Conservation (phyloP, 192 early-diverging fungal species). For the Coemansia sp. region DNA sequence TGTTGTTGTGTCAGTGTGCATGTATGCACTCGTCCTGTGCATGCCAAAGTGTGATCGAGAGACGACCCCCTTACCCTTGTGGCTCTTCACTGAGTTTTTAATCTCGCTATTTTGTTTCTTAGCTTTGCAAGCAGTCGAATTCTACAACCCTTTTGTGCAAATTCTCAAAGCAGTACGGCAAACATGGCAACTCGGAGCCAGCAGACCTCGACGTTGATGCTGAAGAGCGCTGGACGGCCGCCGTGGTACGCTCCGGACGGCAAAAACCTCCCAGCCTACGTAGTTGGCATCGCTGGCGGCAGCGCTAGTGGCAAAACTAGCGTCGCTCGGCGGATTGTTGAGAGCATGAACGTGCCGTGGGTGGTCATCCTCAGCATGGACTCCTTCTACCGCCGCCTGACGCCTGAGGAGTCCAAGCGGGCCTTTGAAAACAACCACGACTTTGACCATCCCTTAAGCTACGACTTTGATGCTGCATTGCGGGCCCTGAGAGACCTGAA, state of each 20-base stretch:
- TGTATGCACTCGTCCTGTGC: neutral
- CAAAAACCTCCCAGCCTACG: constrained; percentile 65
- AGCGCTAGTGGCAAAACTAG: constrained; percentile 87
- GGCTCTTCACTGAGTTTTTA: neutral
- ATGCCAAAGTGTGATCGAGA: neutral
- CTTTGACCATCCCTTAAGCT: constrained; percentile 93
- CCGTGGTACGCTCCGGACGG: constrained; percentile 63
- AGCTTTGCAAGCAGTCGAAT: neutral
- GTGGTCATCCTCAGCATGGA: constrained; percentile 95
- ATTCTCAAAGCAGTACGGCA: neutral
- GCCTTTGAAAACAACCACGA: constrained; percentile 79
- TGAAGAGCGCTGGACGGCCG: constrained; percentile 52
- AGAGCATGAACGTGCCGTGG: constrained; percentile 79
- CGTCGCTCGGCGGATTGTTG: constrained; percentile 74
- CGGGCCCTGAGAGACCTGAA: constrained; percentile 77
- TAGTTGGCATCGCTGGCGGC: constrained; percentile 80
- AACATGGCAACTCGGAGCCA: neutral
- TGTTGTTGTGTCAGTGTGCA: neutral
- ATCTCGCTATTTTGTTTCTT: neutral
- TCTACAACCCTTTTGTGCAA: neutral
- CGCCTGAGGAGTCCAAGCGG: constrained; percentile 68
- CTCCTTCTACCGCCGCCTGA: constrained; percentile 90
- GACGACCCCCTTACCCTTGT: neutral
- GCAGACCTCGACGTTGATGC: constrained; percentile 47
- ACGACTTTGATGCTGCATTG: constrained; percentile 80